phyloP scores from a whole-genome alignment of 352 stramenopile species.

The Globisporangium abappressorium region DNA sequence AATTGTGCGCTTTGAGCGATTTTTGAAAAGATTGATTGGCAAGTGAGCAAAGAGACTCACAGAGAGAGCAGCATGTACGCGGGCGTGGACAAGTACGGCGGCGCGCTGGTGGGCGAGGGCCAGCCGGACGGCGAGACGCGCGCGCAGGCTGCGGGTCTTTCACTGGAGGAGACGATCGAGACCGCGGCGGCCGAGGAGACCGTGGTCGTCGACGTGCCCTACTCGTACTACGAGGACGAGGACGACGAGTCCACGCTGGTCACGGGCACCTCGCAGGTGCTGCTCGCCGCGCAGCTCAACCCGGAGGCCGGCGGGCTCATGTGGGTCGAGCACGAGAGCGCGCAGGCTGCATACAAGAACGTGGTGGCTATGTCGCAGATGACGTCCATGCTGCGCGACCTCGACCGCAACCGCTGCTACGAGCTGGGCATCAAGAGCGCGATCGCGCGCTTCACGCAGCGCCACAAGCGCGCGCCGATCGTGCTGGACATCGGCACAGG shows the following conservation, averaged over 20 bases:
- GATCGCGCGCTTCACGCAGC: slow-evolving; percentile 50
- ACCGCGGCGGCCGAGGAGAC: slow-evolving; percentile 77
- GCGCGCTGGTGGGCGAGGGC: slow-evolving; percentile 61
- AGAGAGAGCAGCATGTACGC: slow-evolving; percentile 51
- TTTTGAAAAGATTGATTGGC: background rate
- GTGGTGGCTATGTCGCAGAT: slow-evolving; percentile 86
- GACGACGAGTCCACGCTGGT: slow-evolving; percentile 52
- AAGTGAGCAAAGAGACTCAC: background rate
- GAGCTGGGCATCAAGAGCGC: slow-evolving; percentile 61
- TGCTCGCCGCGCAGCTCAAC: slow-evolving; percentile 72
- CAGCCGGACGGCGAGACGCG: slow-evolving; percentile 33
- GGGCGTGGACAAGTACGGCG: slow-evolving; percentile 81
- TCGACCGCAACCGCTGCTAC: slow-evolving; percentile 76
- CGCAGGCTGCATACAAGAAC: slow-evolving; percentile 71
- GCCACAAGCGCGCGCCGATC: slow-evolving; percentile 43
- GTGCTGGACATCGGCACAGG: slow-evolving; percentile 84
- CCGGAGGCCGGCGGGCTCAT: slow-evolving; percentile 69
- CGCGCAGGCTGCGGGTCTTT: slow-evolving; percentile 32
- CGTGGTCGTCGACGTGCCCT: slow-evolving; percentile 78
- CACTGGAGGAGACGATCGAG: slow-evolving; percentile 73
- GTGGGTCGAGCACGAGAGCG: slow-evolving; percentile 70
- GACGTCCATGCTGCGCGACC: slow-evolving; percentile 84
- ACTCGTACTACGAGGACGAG: slow-evolving; percentile 72
- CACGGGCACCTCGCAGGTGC: slow-evolving; percentile 60
- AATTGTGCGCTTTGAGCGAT: too few species aligned